These are phyloP conservation scores for Globisporangium barbulae DNA, from an alignment of 352 stramenopile species.

Conservation along the genomic window DNA sequence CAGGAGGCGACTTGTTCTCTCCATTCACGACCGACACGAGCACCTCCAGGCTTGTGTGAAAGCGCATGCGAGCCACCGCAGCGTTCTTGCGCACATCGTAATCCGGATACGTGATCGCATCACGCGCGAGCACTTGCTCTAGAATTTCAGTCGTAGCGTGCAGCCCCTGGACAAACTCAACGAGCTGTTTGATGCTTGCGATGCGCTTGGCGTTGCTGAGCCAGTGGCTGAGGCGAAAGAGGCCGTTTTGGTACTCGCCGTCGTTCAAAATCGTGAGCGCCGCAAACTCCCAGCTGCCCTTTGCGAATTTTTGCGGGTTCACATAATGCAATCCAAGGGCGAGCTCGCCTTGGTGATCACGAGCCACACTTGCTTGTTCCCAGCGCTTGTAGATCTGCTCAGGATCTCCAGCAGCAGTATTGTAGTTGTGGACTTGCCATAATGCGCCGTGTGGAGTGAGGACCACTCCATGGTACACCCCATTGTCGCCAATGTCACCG, in stretches of 20 bases:
- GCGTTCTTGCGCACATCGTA: conserved; percentile 56
- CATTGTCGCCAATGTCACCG: conserved; percentile 31
- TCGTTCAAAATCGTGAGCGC: conserved; percentile 47
- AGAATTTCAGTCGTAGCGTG: conserved; percentile 21
- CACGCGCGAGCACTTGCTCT: not conserved
- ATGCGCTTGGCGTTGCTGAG: conserved; percentile 26
- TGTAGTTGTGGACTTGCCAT: conserved; percentile 34
- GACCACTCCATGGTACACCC: conserved; percentile 35
- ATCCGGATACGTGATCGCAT: conserved; percentile 37
- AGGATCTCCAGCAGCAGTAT: conserved; percentile 4
- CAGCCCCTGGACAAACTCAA: conserved; percentile 32
- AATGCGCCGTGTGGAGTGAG: conserved; percentile 40
- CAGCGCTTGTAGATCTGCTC: conserved; percentile 20
- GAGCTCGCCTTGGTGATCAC: not conserved
- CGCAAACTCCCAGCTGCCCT: conserved; percentile 57
- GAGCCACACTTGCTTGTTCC: conserved; percentile 7
- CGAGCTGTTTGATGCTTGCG: conserved; percentile 23
- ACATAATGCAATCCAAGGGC: not conserved
- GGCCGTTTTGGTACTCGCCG: conserved; percentile 39
- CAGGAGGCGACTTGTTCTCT: not conserved
- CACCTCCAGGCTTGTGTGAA: conserved; percentile 27
- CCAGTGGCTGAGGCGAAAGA: conserved; percentile 43
- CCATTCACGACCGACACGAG: not conserved
- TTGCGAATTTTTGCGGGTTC: conserved; percentile 14
- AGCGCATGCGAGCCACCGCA: conserved; percentile 40